Percentiles rank a stretch among this genome's conserved stretches.
Conservation (phyloP, 2,329 filamentous ascomycete genomes). For the Bipolaris zeicola region DNA sequence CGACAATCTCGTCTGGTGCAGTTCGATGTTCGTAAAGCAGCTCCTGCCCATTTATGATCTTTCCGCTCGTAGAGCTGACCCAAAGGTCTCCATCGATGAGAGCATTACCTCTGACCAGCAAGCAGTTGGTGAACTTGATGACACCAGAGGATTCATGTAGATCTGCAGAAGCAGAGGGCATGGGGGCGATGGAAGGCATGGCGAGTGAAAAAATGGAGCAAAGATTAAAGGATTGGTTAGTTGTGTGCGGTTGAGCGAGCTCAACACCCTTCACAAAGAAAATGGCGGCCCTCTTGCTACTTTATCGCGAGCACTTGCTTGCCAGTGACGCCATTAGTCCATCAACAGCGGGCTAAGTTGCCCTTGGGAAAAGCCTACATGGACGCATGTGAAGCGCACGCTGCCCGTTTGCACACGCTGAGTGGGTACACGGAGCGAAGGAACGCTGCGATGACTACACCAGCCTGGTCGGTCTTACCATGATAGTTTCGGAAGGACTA, state of each 20-base stretch:
- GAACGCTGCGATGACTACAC: conserved; percentile 32
- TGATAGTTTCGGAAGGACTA: conserved; percentile 12
- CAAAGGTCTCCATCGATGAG: conserved; percentile 83
- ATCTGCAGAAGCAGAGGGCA: conserved; percentile 40
- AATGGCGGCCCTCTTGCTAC: conserved; percentile 20
- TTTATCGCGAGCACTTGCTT: conserved; percentile 25
- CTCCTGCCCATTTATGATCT: conserved; percentile 74
- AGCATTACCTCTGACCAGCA: conserved; percentile 69
- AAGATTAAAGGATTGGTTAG: conserved; percentile 26
- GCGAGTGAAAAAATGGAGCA: conserved; percentile 10
- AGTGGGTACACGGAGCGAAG: conserved; percentile 26
- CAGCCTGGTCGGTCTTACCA: conserved; percentile 14
- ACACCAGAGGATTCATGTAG: conserved; percentile 55
- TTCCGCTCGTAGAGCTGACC: conserved; percentile 81
- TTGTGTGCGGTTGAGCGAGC: conserved; percentile 36
- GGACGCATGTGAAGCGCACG: conserved; percentile 25
- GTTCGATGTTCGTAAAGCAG: conserved; percentile 70
- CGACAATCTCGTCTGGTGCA: conserved; percentile 74
- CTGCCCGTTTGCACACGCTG: conserved; percentile 18
- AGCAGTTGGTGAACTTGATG: conserved; percentile 89
- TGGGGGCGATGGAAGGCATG: conserved; percentile 51
- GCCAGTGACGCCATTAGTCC: conserved; percentile 11
- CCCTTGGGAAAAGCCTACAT: conserved; percentile 13
- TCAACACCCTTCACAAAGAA: conserved; percentile 28
- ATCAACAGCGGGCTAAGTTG: conserved; percentile 25